Base-by-base conservation (phyloP, 495 filamentous ascomycete genomes). In the Apodospora peruviana region DNA sequence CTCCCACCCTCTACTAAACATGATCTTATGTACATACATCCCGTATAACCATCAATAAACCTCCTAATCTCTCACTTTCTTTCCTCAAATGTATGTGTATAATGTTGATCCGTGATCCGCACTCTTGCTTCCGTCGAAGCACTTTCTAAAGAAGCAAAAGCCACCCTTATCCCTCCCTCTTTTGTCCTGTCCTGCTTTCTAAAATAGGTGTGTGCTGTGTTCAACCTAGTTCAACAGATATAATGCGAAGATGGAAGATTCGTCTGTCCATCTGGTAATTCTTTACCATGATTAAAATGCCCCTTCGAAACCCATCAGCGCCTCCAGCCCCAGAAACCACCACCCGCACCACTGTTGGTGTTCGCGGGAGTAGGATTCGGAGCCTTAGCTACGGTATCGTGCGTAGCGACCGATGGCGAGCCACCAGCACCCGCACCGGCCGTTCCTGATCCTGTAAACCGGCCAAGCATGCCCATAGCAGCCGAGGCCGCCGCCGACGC, bases 271-370 rank as follows among this genome's bases (percentile, higher is more conserved):
- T n/a, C n/a, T n/a, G n/a, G n/a, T n/a, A n/a, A n/a, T n/a, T n/a
- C n/a, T n/a, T n/a, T n/a, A n/a, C n/a, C n/a, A n/a, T n/a, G n/a
- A n/a, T n/a, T n/a, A n/a, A n/a, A n/a, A n/a, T n/a, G n/a, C n/a
- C n/a, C n/a, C n/a, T n/a, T n/a, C n/a, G n/a, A n/a, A n/a, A n/a
- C n/a, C n/a, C n/a, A n/a, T n/a, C n/a, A n/a, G n/a, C n/a, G n/a
- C 47, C 72, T 61, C 73, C 73, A 77, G 4, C 72, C 72, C 70
- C 71, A 77, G 52, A 77, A 77, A 24, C 73, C 62, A 19, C 65
- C 70, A 34, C 58, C 63, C 27, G 62, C 61, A 45, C 48, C 45
- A 23, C 48, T 49, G 20, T 48, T 48, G 19, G 47, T 43, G 23
- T 47, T 32, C 10, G 56, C 52, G 9, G 44, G 19, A 23, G 53